These are phyloP conservation scores for Populus hybrid DNA, from an alignment of 441 rosid species.

Conservation along the genomic window DNA sequence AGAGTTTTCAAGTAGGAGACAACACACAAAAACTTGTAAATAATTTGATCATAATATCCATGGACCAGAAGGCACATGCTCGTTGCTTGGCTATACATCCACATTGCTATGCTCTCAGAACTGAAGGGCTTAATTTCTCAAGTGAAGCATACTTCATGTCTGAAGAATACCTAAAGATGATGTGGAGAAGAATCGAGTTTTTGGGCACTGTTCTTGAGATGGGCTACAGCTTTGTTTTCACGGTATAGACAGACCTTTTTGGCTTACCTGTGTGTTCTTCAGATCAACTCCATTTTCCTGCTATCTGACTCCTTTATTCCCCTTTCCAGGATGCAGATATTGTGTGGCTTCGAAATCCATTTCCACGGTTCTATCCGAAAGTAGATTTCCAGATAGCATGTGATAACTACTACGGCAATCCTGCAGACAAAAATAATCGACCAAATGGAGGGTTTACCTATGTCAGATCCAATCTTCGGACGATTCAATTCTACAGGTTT, in stretches of 20 bases:
- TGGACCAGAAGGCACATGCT: constrained; percentile 55
- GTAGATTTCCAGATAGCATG: constrained; percentile 87
- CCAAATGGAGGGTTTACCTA: constrained; percentile 86
- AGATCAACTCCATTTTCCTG: background rate
- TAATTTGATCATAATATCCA: constrained; percentile 65
- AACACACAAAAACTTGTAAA: constrained; percentile 49
- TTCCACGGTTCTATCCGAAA: constrained; percentile 53
- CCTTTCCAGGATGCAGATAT: constrained; percentile 73
- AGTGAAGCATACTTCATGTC: constrained; percentile 74
- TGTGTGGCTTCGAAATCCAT: constrained; percentile 88
- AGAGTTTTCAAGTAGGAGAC: constrained; percentile 63
- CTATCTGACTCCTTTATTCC: background rate
- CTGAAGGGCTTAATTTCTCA: constrained; percentile 52
- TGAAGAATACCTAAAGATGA: constrained; percentile 58
- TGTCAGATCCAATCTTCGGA: constrained; percentile 67
- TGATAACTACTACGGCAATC: constrained; percentile 55
- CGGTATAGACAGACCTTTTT: constrained; percentile 38
- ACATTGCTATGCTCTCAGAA: constrained; percentile 50
- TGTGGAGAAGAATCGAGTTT: constrained; percentile 82
- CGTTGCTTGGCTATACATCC: constrained; percentile 50
- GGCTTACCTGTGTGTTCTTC: background rate
- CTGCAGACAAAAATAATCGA: constrained; percentile 43
- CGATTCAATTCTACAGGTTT: constrained; percentile 69
- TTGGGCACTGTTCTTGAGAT: constrained; percentile 53
- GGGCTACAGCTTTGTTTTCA: constrained; percentile 82